Evolutionary conservation across 2,329 filamentous ascomycete species (phyloP), one percentile per base, ranked within the genome.

Genomic region (Lecanosticta acicola): DNA sequence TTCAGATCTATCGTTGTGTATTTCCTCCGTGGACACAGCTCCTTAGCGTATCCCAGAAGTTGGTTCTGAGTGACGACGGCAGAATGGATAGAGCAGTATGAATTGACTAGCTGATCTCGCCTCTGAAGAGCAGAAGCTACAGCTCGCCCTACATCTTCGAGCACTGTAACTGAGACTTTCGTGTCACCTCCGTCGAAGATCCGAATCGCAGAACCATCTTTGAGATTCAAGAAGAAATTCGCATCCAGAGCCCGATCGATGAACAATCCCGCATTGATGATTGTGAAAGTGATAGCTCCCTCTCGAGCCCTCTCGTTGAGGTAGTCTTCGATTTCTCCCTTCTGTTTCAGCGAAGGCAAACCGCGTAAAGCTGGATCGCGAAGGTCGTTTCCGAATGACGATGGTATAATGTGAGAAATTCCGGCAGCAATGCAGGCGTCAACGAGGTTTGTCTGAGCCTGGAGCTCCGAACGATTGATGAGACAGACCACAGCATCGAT

Each of bases 321-420:
- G 43, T 67, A 64, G 35, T 62, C 47, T 8, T 61, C 49, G 49
- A 62, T 60, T 19, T 46, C 45, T 4, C 59, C 59, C 41, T 67
- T 68, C 8, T 40, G 41, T 26, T 53, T 47, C 38, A 55, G 62
- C 8, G 60, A 57, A 1, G 64, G 63, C 19, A 65, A 19, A 2
- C 35, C 35, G 13, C 46, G 39, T 0, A 57, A 53, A 1, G 50
- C 41, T 0, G 57, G 53, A 43, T 67, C 60, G 14, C 52, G 41
- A 24, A 60, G 60, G 42, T 68, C 61, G 18, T 56, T 46, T 24
- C 62, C 64, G 43, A 67, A 70, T 39, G 68, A 66, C 32, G 63
- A 55, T 10, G 68, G 66, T 16, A 70, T 60, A 51, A 68, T 65
- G 10, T 65, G 59, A 34, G 47, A 57, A 1, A 68, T 66, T 8